phyloP scores from a whole-genome alignment of 306 rosid genomes.

The Alnus glutinosa region DNA sequence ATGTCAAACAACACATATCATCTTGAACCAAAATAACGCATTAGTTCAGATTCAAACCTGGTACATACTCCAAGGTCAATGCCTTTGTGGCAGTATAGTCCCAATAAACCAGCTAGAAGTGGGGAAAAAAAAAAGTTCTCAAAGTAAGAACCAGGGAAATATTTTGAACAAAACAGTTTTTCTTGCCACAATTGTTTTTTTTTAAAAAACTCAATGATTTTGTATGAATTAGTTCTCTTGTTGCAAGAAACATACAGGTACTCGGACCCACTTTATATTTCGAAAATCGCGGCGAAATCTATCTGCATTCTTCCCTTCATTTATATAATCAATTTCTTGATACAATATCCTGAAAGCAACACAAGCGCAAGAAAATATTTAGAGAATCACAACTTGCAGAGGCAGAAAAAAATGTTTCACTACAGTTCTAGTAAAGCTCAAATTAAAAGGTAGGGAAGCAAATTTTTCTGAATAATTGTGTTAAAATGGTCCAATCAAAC shows the following conservation, averaged over 20 bases:
- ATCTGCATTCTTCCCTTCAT: constrained; percentile 92
- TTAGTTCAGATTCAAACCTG: constrained; percentile 69
- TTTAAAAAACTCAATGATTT: too few species aligned
- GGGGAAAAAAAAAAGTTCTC: constrained; percentile 13
- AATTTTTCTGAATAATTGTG: neutral
- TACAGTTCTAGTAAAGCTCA: neutral
- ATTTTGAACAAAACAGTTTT: neutral
- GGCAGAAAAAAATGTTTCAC: neutral
- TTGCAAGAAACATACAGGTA: constrained; percentile 75
- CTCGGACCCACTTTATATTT: constrained; percentile 90
- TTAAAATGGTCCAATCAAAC: neutral
- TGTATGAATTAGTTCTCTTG: constrained; percentile 16
- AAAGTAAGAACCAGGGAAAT: neutral
- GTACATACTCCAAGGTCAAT: constrained; percentile 89
- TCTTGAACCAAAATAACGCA: constrained; percentile 7
- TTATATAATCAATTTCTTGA: constrained; percentile 91
- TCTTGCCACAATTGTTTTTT: too few species aligned
- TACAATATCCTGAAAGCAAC: constrained; percentile 64
- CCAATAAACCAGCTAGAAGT: constrained; percentile 77
- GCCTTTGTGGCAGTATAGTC: constrained; percentile 87
- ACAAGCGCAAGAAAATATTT: constrained; percentile 18
- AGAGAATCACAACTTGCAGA: constrained; percentile 20
- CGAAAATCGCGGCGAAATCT: constrained; percentile 84
- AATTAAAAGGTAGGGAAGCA: neutral
- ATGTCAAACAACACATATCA: neutral